Base-by-base conservation (phyloP, 257 asterid genomes). In the Solanum raphanifolium region DNA sequence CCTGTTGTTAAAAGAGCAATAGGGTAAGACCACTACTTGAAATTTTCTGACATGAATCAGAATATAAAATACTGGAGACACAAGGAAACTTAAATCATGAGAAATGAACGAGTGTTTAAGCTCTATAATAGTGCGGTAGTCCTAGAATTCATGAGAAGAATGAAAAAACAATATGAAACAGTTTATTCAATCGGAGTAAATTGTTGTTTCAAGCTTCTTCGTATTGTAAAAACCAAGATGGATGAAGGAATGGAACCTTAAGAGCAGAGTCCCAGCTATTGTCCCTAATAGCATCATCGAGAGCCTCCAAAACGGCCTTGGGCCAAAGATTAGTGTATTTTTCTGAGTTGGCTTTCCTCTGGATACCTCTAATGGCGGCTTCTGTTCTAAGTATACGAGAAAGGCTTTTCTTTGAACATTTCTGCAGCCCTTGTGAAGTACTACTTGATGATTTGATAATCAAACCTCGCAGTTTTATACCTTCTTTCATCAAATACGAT, bases 231-330 rank as follows among this genome's bases (percentile, higher is more conserved):
- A 43, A 1, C 55, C 55, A 2, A 43, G 55, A 43, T 43, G 52
- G 20, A n/a, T 32, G 41, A 27, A 29, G 9, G 75, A 18, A 27
- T 25, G 52, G 81, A 65, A 95, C 98, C 98, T 95, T 95, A 20
- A 97, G 94, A 89, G 99, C 99, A 85, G 96, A 92, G 68, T 93
- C 98, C 98, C 99, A 97, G 0, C 90, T 91, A 74, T 91, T 94
- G 20, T 88, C 89, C 87, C 82, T 91, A 74, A 97, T 92, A 52
- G 99, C 96, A 83, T 97, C 94, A 83, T 87, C 88, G 5, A 97
- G 89, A 89, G 98, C 98, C 88, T 95, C 98, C 90, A 97, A 85
- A 41, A 97, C 95, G 69, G 98, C 94, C 89, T 93, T 97, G 29
- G 98, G 98, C 92, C 91, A 94, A 78, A 97, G 98, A 68, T 93